Conservation (phyloP, 768 basidiomycete genomes). For the Suillus lakei region DNA sequence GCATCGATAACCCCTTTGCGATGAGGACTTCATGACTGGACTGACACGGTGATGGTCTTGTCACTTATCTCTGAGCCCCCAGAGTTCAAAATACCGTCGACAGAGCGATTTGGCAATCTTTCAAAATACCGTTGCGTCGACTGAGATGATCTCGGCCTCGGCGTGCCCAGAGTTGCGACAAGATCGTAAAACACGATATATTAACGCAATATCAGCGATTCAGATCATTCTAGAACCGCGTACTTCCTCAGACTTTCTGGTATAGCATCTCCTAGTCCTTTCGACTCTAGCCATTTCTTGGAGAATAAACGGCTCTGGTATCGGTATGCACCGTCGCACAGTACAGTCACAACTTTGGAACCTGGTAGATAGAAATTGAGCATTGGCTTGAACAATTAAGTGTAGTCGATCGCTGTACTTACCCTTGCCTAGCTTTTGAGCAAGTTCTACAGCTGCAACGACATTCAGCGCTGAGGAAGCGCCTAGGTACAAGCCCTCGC, state of each 20-base stretch:
- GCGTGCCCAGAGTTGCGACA: neutral
- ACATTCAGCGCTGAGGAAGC: conserved; percentile 95
- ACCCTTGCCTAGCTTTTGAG: conserved; percentile 85
- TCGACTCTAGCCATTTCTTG: conserved; percentile 85
- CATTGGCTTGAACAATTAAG: conserved; percentile 5
- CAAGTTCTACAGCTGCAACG: conserved; percentile 90
- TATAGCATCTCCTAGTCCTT: conserved; percentile 77
- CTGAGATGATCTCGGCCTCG: too few relatives aligned
- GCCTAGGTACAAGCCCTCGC: conserved; percentile 93
- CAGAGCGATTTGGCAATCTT: too few relatives aligned
- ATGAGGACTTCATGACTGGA: neutral
- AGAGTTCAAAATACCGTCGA: neutral
- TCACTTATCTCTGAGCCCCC: neutral
- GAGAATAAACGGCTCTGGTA: conserved; percentile 98
- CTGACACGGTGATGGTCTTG: neutral
- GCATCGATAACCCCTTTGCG: neutral
- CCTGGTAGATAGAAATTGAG: conserved; percentile 47
- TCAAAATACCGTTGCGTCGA: too few relatives aligned
- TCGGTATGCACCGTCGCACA: conserved; percentile 96
- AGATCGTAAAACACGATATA: neutral
- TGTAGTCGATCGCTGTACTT: conserved; percentile 5
- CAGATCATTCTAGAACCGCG: conserved; percentile 71
- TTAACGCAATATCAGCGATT: neutral
- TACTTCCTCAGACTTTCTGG: conserved; percentile 89
- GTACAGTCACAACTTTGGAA: conserved; percentile 82